Conservation (phyloP, 2,329 filamentous ascomycete species). For the Cladobotryum mycophilum region DNA sequence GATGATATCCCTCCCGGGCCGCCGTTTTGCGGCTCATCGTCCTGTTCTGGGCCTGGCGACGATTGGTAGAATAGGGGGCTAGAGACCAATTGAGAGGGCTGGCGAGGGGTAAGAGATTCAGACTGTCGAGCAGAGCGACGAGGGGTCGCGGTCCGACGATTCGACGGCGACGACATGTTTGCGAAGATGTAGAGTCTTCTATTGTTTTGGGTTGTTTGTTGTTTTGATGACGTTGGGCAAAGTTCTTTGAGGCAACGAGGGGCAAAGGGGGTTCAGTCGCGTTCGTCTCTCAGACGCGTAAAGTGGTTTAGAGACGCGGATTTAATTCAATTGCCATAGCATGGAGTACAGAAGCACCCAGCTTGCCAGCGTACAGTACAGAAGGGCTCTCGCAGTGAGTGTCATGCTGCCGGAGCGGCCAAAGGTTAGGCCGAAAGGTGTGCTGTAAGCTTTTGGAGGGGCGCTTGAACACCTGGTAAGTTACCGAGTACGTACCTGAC, state of each 20-base stretch:
- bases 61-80: constrained; percentile 76
- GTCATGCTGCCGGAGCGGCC: constrained; percentile 21
- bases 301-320: constrained; percentile 27
- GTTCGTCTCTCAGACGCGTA: constrained; percentile 30
- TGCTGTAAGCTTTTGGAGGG: constrained; percentile 25
- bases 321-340: too few species aligned
- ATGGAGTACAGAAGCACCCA: neutral
- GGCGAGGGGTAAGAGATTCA: constrained; percentile 38
- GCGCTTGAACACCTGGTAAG: constrained; percentile 16
- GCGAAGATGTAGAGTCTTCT: neutral
- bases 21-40: constrained; percentile 20
- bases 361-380: neutral
- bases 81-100: constrained; percentile 54
- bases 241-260: constrained; percentile 15
- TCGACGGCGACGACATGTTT: constrained; percentile 38
- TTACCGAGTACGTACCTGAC: neutral
- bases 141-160: constrained; percentile 41
- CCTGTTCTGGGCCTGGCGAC: constrained; percentile 29
- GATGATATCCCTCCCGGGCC: constrained; percentile 41
- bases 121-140: constrained; percentile 36
- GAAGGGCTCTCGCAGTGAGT: constrained; percentile 9
- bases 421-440: constrained; percentile 24
- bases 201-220: constrained; percentile 6
- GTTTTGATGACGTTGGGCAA: constrained; percentile 15
- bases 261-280: constrained; percentile 19